Evolutionary conservation across 495 filamentous ascomycete species (phyloP).

Genomic region (Sordaria brevicollis): DNA sequence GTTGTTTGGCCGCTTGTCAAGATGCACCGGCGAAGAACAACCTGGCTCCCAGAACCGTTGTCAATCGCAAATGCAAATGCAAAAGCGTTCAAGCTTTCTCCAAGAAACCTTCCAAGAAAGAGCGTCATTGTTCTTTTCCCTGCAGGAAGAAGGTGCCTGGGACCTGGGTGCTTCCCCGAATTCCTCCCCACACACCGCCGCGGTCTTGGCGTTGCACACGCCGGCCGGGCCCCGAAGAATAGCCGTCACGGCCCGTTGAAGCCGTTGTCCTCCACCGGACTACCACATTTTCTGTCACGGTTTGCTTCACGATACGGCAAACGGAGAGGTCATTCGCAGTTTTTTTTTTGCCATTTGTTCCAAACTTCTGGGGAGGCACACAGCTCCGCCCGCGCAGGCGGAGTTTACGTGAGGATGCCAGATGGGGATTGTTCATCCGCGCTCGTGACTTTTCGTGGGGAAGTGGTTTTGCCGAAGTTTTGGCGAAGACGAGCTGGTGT

Average conservation of each 20-base stretch:
- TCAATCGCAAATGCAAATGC: too few species aligned
- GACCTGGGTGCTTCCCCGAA: too few species aligned
- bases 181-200: background rate
- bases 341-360: background rate
- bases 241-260: background rate
- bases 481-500: background rate
- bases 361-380: too few species aligned
- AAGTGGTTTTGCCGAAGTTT: background rate
- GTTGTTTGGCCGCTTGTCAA: background rate
- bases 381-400: background rate
- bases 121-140: background rate
- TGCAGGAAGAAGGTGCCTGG: too few species aligned
- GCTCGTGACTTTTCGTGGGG: background rate
- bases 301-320: background rate
- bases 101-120: background rate
- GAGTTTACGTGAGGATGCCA: background rate
- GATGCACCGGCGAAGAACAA: background rate
- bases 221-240: background rate
- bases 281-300: too few species aligned
- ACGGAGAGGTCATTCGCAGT: background rate
- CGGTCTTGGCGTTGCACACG: background rate
- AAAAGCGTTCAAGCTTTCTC: background rate
- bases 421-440: background rate
- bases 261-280: background rate
- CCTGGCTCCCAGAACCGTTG: background rate